These are phyloP conservation scores for Aegilops bicornis DNA, from an alignment of 176 grass and related monocot genomes.

Conservation along the genomic window DNA sequence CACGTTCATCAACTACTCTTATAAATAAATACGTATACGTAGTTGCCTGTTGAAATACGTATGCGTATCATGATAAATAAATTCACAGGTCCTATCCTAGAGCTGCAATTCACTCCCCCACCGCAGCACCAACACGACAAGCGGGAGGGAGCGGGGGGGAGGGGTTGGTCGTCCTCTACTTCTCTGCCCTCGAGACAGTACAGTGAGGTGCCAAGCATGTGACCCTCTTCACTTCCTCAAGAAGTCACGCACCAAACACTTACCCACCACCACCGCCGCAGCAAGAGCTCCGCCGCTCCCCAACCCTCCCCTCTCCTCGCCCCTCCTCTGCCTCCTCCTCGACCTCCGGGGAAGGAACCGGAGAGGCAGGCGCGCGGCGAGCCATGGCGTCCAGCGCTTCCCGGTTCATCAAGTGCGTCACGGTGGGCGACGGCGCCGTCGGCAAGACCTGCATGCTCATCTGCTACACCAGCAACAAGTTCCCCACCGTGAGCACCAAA, in stretches of 20 bases:
- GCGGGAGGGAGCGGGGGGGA: background rate
- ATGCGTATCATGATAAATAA: background rate
- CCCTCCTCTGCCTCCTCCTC: slow-evolving; percentile 1
- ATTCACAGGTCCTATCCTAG: background rate
- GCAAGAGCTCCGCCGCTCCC: slow-evolving; percentile 1
- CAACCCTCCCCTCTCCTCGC: background rate
- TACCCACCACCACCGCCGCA: background rate
- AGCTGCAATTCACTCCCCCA: slow-evolving; percentile 10
- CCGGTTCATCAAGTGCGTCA: slow-evolving; percentile 99
- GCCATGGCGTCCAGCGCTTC: slow-evolving; percentile 89
- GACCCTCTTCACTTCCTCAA: slow-evolving; percentile 48
- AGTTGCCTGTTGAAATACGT: background rate
- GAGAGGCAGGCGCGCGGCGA: slow-evolving; percentile 9
- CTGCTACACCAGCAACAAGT: slow-evolving; percentile 99
- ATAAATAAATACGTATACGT: too few relatives aligned
- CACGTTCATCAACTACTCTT: too few relatives aligned
- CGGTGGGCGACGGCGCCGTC: slow-evolving; percentile 96
- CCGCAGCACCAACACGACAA: slow-evolving; percentile 14
- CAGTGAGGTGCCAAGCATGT: slow-evolving; percentile 45
- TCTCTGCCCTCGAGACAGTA: slow-evolving; percentile 12
- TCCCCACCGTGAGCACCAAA: slow-evolving; percentile 48
- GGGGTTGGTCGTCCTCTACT: background rate
- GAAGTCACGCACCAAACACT: slow-evolving; percentile 54
- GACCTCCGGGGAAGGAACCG: slow-evolving; percentile 36
- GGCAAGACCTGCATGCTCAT: slow-evolving; percentile 99